Conservation (phyloP, 148 eudicot genomes). For the Mesembryanthemum crystallinum region DNA sequence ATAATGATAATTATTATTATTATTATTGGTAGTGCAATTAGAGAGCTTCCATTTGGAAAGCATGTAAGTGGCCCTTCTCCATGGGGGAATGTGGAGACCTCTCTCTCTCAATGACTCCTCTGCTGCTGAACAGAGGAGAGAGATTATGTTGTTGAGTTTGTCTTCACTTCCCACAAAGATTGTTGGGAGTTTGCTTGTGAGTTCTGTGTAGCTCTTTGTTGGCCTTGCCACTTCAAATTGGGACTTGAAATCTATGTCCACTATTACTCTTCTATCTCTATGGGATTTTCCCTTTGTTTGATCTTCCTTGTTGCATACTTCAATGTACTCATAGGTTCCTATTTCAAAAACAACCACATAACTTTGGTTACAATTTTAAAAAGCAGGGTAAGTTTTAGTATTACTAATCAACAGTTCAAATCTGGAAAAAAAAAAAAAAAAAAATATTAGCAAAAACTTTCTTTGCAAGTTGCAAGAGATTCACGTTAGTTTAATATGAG, state of each 20-base stretch:
- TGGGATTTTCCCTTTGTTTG: conserved; percentile 6
- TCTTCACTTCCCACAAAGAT: conserved; percentile 53
- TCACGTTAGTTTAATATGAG: too few species aligned
- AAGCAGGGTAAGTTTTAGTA: background rate
- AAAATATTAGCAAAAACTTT: too few species aligned
- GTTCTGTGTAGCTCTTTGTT: conserved; percentile 41
- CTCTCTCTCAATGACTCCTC: conserved; percentile 48
- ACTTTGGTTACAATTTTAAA: conserved; percentile 15
- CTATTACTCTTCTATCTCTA: conserved; percentile 37
- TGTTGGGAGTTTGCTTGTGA: conserved; percentile 37
- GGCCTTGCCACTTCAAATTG: conserved; percentile 73
- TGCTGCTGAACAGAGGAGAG: conserved; percentile 45
- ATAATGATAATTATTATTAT: background rate
- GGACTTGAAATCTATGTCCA: conserved; percentile 66
- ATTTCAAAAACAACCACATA: background rate
- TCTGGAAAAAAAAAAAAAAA: too few species aligned
- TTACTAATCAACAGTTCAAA: too few species aligned
- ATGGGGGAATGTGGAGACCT: conserved; percentile 66
- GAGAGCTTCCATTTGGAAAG: conserved; percentile 53
- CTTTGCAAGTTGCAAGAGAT: too few species aligned
- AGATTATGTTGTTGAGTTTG: conserved; percentile 36
- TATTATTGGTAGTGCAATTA: background rate
- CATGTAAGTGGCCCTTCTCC: conserved; percentile 59
- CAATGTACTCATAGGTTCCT: conserved; percentile 58
- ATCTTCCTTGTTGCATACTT: conserved; percentile 24